A percentile compares a stretch with the other conserved stretches of the same genome.
Conservation (phyloP, 129 eudicot genomes). For the Flaveria bidentis region DNA sequence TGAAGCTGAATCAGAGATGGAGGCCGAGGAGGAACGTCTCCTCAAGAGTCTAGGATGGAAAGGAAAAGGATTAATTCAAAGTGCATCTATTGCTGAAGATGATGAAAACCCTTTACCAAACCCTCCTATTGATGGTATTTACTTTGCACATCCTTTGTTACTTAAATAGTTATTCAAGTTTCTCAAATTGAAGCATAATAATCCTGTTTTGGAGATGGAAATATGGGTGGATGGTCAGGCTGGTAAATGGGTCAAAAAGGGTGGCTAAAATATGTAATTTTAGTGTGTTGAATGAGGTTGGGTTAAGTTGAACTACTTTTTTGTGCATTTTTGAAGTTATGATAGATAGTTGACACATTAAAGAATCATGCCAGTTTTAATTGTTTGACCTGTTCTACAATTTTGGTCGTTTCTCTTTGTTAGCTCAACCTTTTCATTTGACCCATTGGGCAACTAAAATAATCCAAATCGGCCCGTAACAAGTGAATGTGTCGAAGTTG, state of each 20-base stretch:
- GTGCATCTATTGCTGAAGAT: constrained; percentile 55
- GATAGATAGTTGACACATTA: neutral
- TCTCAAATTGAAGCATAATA: neutral
- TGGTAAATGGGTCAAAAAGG: neutral
- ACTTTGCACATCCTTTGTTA: constrained; percentile 17
- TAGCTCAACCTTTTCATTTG: neutral
- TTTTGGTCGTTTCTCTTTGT: neutral
- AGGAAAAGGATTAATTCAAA: constrained; percentile 89
- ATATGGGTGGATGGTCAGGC: neutral
- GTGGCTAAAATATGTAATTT: neutral
- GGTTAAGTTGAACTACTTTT: neutral
- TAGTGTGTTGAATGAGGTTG: neutral
- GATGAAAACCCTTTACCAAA: constrained; percentile 43
- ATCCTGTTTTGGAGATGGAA: neutral
- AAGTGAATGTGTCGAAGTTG: constrained; percentile 2
- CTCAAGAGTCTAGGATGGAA: constrained; percentile 82
- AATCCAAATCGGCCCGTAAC: neutral
- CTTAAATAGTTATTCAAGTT: neutral
- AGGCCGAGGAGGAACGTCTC: constrained; percentile 73
- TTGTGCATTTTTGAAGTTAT: neutral
- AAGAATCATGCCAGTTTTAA: neutral
- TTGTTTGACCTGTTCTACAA: neutral
- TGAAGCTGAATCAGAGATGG: constrained; percentile 94
- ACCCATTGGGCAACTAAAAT: neutral
- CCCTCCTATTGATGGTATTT: constrained; percentile 52